Evolutionary conservation across 352 stramenopile genomes (phyloP).

Genomic region (Aphanomyces euteiches): DNA sequence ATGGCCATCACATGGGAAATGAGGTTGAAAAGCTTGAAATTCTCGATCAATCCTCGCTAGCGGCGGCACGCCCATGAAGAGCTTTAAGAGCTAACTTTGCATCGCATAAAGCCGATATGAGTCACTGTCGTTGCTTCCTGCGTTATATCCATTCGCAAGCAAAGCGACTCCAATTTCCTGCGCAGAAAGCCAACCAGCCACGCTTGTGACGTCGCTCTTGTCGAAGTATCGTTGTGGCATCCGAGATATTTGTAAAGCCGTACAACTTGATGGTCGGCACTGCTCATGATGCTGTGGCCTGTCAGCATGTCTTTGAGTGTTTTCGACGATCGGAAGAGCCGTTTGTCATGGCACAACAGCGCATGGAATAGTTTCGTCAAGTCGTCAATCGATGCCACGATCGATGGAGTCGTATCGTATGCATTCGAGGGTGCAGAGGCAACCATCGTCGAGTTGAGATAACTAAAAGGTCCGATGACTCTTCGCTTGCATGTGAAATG

Average conservation of each 20-base stretch:
- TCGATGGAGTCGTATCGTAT: conserved; percentile 42
- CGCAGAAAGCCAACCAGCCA: conserved; percentile 47
- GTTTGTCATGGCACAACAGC: conserved; percentile 50
- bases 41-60: conserved; percentile 48
- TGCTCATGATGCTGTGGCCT: conserved; percentile 24
- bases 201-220: conserved; percentile 55
- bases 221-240: conserved; percentile 63
- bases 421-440: background rate
- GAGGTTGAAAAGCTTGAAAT: conserved; percentile 34
- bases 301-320: conserved; percentile 57
- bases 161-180: conserved; percentile 52
- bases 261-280: conserved; percentile 22
- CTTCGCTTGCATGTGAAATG: conserved; percentile 50
- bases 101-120: conserved; percentile 52
- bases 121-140: conserved; percentile 32
- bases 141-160: conserved; percentile 54
- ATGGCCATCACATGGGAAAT: conserved; percentile 34
- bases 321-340: conserved; percentile 39
- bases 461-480: conserved; percentile 45
- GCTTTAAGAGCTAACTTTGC: conserved; percentile 55
- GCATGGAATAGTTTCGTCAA: conserved; percentile 50
- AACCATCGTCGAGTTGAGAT: conserved; percentile 31
- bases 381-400: conserved; percentile 51
- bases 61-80: conserved; percentile 62
- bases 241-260: conserved; percentile 44